These are phyloP conservation scores for Psidium guajava DNA, from an alignment of 345 rosid genomes.

Conservation along the genomic window DNA sequence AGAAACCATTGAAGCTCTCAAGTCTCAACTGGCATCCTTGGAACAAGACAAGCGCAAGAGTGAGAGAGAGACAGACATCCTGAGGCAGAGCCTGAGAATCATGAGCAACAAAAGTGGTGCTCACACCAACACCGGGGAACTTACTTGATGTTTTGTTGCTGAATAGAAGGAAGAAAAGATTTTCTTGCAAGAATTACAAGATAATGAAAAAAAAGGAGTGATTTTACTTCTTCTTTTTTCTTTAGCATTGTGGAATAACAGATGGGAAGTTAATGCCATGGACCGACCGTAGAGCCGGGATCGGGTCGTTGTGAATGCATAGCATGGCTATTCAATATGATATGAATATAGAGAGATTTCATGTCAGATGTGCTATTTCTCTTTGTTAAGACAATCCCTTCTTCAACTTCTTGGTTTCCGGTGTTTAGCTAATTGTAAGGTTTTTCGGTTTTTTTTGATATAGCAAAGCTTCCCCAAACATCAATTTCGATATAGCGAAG, in stretches of 20 bases:
- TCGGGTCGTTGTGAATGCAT: background rate
- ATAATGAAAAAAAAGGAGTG: background rate
- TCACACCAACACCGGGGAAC: background rate
- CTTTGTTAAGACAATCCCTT: background rate
- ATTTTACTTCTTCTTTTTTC: no score
- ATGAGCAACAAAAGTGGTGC: slow-evolving; percentile 22
- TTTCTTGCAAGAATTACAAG: background rate
- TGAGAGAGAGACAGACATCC: slow-evolving; percentile 54
- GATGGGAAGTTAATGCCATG: background rate
- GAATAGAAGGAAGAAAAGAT: background rate
- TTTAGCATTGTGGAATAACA: no score
- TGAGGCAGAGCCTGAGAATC: slow-evolving; percentile 66
- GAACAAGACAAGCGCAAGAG: slow-evolving; percentile 35
- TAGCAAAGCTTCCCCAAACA: background rate
- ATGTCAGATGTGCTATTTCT: background rate
- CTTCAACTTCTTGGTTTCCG: background rate
- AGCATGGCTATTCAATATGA: background rate
- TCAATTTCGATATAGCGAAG: background rate
- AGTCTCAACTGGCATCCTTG: slow-evolving; percentile 19
- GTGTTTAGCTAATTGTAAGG: background rate
- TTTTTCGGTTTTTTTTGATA: background rate
- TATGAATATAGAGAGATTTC: background rate
- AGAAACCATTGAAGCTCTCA: slow-evolving; percentile 34
- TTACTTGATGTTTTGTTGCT: background rate
- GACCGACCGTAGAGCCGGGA: background rate